phyloP scores from a whole-genome alignment of 208 protist genomes.

The Acanthamoeba healyi region DNA sequence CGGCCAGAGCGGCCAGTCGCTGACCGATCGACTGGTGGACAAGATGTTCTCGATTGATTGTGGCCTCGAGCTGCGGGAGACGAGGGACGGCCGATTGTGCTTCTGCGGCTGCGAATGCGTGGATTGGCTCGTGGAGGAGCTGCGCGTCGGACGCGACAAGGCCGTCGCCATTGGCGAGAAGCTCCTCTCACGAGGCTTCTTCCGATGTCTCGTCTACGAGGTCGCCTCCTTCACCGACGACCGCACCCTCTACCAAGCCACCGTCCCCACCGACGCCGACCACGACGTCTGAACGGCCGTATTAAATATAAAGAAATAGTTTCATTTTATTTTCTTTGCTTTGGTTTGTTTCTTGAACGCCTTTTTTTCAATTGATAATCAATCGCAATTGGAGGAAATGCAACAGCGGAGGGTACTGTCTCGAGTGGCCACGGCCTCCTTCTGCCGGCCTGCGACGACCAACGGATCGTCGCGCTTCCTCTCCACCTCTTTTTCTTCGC shows the following conservation, averaged over 20 bases:
- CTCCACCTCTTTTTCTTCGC: neutral
- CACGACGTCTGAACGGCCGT: neutral
- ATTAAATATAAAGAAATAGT: neutral
- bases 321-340: neutral
- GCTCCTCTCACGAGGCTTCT: slow-evolving; percentile 23
- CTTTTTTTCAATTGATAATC: neutral
- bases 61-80: slow-evolving; percentile 3
- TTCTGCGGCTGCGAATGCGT: slow-evolving; percentile 50
- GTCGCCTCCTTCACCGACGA: neutral
- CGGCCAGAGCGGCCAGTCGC: slow-evolving; percentile 13
- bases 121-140: slow-evolving; percentile 65
- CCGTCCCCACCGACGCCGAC: neutral
- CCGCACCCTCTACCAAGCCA: neutral
- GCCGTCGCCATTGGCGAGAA: slow-evolving; percentile 50
- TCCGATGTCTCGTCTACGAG: neutral
- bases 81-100: neutral
- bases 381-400: neutral
- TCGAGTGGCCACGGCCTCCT: neutral
- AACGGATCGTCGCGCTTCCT: neutral
- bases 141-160: slow-evolving; percentile 31
- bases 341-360: neutral
- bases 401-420: neutral
- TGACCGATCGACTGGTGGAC: slow-evolving; percentile 44
- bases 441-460: too few relatives aligned
- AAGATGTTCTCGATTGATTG: neutral